phyloP scores from a whole-genome alignment of 768 basidiomycete genomes.

The Mycena crocata region DNA sequence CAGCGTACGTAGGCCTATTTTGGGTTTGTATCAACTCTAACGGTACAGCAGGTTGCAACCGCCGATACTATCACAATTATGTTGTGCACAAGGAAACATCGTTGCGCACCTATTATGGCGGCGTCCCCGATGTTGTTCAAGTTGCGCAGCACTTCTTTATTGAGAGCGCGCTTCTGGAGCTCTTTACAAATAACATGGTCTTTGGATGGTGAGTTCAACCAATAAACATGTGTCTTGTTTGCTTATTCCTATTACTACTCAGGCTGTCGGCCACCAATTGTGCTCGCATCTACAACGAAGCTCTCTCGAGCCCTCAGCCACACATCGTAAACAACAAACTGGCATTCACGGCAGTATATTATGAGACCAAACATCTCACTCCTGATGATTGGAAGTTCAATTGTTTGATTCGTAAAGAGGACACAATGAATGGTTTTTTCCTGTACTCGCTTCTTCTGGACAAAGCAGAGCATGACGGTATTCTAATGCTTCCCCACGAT shows the following conservation, averaged over 20 bases:
- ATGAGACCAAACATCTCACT: not conserved
- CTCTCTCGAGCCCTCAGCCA: not conserved
- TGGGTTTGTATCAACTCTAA: not conserved
- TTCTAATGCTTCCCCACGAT: conserved; percentile 31
- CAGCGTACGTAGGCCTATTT: not conserved
- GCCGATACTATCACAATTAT: conserved; percentile 16
- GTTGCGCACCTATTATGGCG: conserved; percentile 27
- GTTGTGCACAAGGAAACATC: not conserved
- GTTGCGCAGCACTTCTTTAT: conserved; percentile 29
- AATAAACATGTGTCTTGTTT: not conserved
- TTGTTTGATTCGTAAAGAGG: conserved; percentile 21
- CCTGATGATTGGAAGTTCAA: not conserved
- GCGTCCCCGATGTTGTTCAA: conserved; percentile 27
- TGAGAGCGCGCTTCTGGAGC: conserved; percentile 28
- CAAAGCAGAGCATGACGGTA: conserved; percentile 26
- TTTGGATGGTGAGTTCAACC: conserved; percentile 11
- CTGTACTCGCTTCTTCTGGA: conserved; percentile 37
- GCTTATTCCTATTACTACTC: not conserved
- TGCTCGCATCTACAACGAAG: conserved; percentile 3
- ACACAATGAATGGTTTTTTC: conserved; percentile 39
- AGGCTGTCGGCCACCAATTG: conserved; percentile 5
- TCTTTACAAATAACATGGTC: conserved; percentile 26
- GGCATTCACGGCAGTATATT: not conserved
- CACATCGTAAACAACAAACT: not conserved
- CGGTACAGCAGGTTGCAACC: not conserved